Evolutionary conservation across 768 basidiomycete genomes (phyloP), one percentile per base, ranked within the genome.

Genomic region (Brasilioporus rufonigricans): DNA sequence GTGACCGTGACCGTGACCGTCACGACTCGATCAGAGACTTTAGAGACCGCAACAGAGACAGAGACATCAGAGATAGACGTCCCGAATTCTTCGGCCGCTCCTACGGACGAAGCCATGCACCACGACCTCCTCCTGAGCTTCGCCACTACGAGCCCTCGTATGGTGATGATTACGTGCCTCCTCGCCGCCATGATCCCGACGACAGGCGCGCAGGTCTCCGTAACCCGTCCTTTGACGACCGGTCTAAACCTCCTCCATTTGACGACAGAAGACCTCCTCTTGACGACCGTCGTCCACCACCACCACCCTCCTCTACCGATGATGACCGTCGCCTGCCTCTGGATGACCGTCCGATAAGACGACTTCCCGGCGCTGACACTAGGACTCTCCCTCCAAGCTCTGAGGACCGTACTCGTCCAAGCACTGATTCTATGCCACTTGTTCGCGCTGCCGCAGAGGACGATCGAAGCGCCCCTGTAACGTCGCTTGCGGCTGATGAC

Each of bases 81-180:
- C 65, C 72, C 38, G 74, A 75, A 23, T 70, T 71, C 41, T 65
- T 65, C 56, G 71, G 70, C 44, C 74, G 72, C 53, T 73, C 71
- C 43, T 77, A 73, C 57, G 75, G 68, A 53, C 73, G 66, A 63
- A 70, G 65, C 56, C 73, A 75, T 57, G 62, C 65, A 21, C 75
- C 77, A 18, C 67, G 77, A 41, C 76, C 76, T 23, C 77, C 75
- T 24, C 73, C 76, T 47, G 79, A 80, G 46, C 72, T 74, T 47
- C 74, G 80, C 26, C 78, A 80, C 44, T 80, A 77, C 55, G 78
- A 81, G 19, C 71, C 77, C 8, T 70, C 73, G n/a, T 75, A 77
- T 56, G 68, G 68, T 56, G 56, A 62, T 44, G 66, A 72, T 35
- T 69, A 63, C 36, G 67, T 55, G n/a, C 65, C 71, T 39, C 65